Base-by-base conservation (phyloP, 139 green algal genomes). In the Zygnema cylindricum region DNA sequence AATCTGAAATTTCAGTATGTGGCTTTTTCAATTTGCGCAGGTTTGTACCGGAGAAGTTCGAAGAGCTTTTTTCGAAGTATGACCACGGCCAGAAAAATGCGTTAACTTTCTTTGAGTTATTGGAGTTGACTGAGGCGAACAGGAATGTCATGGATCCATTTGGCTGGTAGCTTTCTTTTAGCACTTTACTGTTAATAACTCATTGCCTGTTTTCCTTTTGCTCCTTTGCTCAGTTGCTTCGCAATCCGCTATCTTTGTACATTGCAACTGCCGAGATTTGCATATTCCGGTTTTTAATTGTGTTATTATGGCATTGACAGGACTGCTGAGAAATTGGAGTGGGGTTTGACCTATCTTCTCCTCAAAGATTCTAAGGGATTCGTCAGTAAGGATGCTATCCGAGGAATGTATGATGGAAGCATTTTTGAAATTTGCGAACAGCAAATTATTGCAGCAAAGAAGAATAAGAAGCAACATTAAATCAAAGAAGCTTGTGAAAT, bases 11-110 rank as follows among this genome's bases (percentile, higher is more conserved):
- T n/a, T n/a, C n/a, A n/a, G n/a, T n/a, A n/a, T n/a, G n/a, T n/a
- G 57, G 57, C 57, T 73, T 25, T 73, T 25, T 73, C 30, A 73
- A 35, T 30, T 30, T 35, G 25, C 3, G 11, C 86, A 91, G 86
- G 57, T 92, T 91, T 88, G 83, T 90, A 11, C 85, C 84, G 1
- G 69, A 91, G 71, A 87, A 91, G 49, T 92, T 92, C 54, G 88
- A 92, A 79, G 88, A 92, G 73, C 69, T 92, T 1, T 91, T 92
- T 55, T 82, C 69, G 33, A 92, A 91, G 84, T 91, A 76, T 41
- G 88, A 92, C 84, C 36, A 69, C 23, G 43, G 82, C 55, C 69
- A 88, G 35, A 92, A 91, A 32, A 85, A 85, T 1, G 84, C 38
- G 0, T 0, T 92, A 1, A 88, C 69, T 43, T 87, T 92, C 55